Evolutionary conservation across 441 rosid genomes (phyloP), one percentile per base, ranked within the genome.

Genomic region (Cnidoscolus chayamansa): DNA sequence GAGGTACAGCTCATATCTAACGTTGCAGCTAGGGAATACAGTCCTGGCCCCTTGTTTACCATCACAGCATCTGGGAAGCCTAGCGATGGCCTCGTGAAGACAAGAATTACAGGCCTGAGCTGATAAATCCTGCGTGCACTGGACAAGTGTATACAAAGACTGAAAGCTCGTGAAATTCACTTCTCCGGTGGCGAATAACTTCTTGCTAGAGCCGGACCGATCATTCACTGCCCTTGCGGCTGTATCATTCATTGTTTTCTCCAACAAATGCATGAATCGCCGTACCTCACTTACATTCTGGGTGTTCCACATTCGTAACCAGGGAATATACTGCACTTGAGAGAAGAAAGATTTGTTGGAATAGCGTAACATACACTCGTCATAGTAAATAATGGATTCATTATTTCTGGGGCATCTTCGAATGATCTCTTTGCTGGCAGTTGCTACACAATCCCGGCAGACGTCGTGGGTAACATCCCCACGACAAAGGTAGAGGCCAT

Each of bases 281-380:
- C 4, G 0, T 31, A 0, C 6, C 0, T 15, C 81, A 1, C 78
- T 57, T 7, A 61, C 59, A 58, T 78, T 78, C 25, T 19, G 16
- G 0, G 31, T 32, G 50, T 80, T 83, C 35, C 0, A 7, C 15
- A 81, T 53, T 16, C 1, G 2, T 12, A 0, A 10, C 10, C 47
- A 40, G 9, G 0, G 0, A 1, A 77, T 71, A 0, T 6, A 10
- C 0, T 15, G 0, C 2, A 43, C 72, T 74, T 63, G 16, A 61
- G 68, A 65, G 56, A 65, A 65, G 16, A 65, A 19, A 3, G 65
- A 55, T 13, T 9, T 31, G 61, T 74, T 9, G 1, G 86, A 67
- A 59, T 78, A 77, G 12, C 76, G 82, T 2, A 85, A 47, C 56
- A 78, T 45, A 80, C 89, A 85, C 70, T 55, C 9, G 3, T 78